Conservation (phyloP, 164 flowering plant genomes). For the Nymphaea thermarum region DNA sequence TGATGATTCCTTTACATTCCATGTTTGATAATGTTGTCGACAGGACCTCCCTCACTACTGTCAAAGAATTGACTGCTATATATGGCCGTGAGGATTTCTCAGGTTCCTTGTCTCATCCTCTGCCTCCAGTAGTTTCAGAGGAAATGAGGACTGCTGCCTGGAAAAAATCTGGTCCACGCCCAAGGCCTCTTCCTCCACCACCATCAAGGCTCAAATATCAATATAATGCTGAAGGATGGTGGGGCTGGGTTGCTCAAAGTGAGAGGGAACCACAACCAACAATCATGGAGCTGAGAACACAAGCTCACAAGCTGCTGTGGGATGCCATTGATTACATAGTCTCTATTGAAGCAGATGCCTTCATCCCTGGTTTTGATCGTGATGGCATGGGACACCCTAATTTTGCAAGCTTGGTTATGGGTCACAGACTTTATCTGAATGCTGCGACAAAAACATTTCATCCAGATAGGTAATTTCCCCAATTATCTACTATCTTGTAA, state of each 20-base stretch:
- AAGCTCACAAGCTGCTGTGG: conserved; percentile 96
- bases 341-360: conserved; percentile 79
- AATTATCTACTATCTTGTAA: not conserved
- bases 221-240: conserved; percentile 94
- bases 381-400: conserved; percentile 93
- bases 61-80: conserved; percentile 48
- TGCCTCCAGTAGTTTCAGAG: conserved; percentile 30
- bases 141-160: conserved; percentile 40
- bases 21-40: conserved; percentile 96
- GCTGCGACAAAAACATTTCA: conserved; percentile 67
- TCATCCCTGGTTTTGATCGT: conserved; percentile 83
- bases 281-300: conserved; percentile 70
- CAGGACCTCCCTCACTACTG: conserved; percentile 65
- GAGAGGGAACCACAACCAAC: conserved; percentile 89
- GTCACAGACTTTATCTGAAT: conserved; percentile 80
- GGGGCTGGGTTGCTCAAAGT: conserved; percentile 99
- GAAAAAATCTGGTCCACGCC: conserved; percentile 80
- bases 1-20: conserved; percentile 70
- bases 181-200: conserved; percentile 95
- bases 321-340: conserved; percentile 83
- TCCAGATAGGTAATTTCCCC: conserved; percentile 61
- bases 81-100: conserved; percentile 67
- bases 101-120: conserved; percentile 15
- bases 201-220: conserved; percentile 77
- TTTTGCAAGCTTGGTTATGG: conserved; percentile 86